A percentile compares a stretch with the other conserved stretches of the same genome.
Evolutionary conservation across 306 rosid species (phyloP).

Genomic region (Vigna reflexopilosa): DNA sequence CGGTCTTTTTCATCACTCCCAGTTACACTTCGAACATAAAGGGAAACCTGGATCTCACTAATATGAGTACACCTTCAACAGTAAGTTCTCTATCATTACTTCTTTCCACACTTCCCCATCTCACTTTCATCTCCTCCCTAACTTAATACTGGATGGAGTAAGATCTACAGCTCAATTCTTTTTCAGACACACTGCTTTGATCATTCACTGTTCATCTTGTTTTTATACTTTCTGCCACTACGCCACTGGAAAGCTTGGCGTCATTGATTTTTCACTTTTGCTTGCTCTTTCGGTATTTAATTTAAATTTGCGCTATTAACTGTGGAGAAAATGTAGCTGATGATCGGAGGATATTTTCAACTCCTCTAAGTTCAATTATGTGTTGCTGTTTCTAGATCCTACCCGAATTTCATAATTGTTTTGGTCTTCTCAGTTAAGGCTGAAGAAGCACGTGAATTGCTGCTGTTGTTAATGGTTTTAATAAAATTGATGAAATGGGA

Average conservation of each 20-base stretch:
- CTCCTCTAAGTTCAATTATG: conserved; percentile 10
- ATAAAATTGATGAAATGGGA: conserved; percentile 21
- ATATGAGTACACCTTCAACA: conserved; percentile 63
- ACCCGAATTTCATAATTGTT: conserved; percentile 28
- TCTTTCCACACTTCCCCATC: not conserved
- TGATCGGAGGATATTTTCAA: conserved; percentile 34
- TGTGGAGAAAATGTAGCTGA: conserved; percentile 38
- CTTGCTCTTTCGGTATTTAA: not conserved
- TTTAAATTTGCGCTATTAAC: conserved; percentile 11
- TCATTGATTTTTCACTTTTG: conserved; percentile 12
- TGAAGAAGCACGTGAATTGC: conserved; percentile 28
- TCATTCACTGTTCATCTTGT: conserved; percentile 28
- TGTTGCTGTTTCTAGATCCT: conserved; percentile 34
- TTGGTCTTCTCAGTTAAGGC: not conserved
- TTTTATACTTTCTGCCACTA: conserved; percentile 13
- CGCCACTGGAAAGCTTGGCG: conserved; percentile 22
- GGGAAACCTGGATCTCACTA: conserved; percentile 64
- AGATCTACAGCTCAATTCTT: conserved; percentile 40
- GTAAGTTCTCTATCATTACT: conserved; percentile 51
- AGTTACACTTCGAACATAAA: conserved; percentile 23
- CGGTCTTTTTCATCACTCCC: conserved; percentile 36
- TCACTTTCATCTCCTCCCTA: not conserved
- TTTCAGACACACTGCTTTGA: not conserved
- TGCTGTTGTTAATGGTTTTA: conserved; percentile 33
- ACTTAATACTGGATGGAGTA: conserved; percentile 21